A percentile compares a stretch with the other conserved stretches of the same genome.
Conservation (phyloP, 352 stramenopile species). For the Hyphochytrium catenoides region DNA sequence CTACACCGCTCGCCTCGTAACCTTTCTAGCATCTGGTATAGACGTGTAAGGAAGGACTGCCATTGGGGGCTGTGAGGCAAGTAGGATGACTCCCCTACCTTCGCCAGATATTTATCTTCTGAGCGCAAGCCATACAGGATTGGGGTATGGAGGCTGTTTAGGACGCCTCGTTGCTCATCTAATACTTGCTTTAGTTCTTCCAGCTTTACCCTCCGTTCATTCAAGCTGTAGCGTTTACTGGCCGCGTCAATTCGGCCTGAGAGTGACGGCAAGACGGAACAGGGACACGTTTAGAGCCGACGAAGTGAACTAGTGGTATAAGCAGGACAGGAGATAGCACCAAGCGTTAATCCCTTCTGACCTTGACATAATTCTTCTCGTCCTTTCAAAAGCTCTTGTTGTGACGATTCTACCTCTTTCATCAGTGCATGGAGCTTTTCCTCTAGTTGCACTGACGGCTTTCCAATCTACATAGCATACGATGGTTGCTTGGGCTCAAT, state of each 20-base stretch:
- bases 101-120: neutral
- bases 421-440: slow-evolving; percentile 20
- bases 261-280: no score
- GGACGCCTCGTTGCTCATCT: slow-evolving; percentile 11
- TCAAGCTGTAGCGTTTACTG: slow-evolving; percentile 21
- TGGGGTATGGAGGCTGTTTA: neutral
- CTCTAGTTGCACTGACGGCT: slow-evolving; percentile 25
- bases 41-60: neutral
- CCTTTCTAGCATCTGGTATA: slow-evolving; percentile 23
- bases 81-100: neutral
- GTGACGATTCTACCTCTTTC: slow-evolving; percentile 24
- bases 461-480: neutral
- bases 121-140: neutral
- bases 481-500: neutral
- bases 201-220: slow-evolving; percentile 17
- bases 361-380: slow-evolving; percentile 33
- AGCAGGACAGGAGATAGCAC: neutral
- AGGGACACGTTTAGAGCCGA: no score
- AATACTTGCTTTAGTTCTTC: slow-evolving; percentile 20
- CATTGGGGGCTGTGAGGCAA: neutral
- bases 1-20: slow-evolving; percentile 34
- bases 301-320: neutral
- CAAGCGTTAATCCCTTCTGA: slow-evolving; percentile 3
- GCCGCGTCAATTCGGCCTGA: slow-evolving; percentile 27
- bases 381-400: slow-evolving; percentile 35